phyloP scores from a whole-genome alignment of 1,284 basidiomycete genomes.

The Termitomyces sp. region DNA sequence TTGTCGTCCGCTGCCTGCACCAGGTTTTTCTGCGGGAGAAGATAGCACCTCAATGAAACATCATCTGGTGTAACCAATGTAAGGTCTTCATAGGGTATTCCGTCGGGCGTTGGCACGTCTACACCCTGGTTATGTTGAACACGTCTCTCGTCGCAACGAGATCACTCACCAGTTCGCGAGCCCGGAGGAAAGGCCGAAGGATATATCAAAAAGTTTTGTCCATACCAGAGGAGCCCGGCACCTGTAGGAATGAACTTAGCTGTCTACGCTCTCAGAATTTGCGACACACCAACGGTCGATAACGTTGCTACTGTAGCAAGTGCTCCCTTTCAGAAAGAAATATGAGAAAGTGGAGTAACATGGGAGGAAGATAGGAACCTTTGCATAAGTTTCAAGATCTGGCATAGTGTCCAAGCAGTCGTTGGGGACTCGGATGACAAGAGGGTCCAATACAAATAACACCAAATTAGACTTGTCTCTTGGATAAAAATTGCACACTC shows the following conservation, averaged over 20 bases:
- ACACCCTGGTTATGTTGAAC: not conserved
- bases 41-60: slow-evolving; percentile 34
- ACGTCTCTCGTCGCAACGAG: not conserved
- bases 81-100: slow-evolving; percentile 71
- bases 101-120: slow-evolving; percentile 72
- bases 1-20: slow-evolving; percentile 28
- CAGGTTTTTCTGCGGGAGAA: slow-evolving; percentile 36
- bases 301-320: slow-evolving; percentile 63
- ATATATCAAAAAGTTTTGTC: slow-evolving; percentile 86
- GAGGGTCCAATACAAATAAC: not conserved
- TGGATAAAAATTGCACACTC: no score
- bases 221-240: slow-evolving; percentile 75
- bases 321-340: slow-evolving; percentile 43
- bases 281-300: slow-evolving; percentile 54
- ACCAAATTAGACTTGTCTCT: not conserved
- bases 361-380: slow-evolving; percentile 34
- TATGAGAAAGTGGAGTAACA: not conserved
- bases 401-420: slow-evolving; percentile 42
- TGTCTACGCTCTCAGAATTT: slow-evolving; percentile 1
- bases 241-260: slow-evolving; percentile 32
- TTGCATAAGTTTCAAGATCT: slow-evolving; percentile 56
- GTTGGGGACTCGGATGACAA: no score
- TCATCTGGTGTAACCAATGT: slow-evolving; percentile 47
- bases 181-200: slow-evolving; percentile 84
- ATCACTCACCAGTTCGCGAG: slow-evolving; percentile 61